These are phyloP conservation scores for Syzygium syzygioides DNA, from an alignment of 441 rosid species.

Conservation along the genomic window DNA sequence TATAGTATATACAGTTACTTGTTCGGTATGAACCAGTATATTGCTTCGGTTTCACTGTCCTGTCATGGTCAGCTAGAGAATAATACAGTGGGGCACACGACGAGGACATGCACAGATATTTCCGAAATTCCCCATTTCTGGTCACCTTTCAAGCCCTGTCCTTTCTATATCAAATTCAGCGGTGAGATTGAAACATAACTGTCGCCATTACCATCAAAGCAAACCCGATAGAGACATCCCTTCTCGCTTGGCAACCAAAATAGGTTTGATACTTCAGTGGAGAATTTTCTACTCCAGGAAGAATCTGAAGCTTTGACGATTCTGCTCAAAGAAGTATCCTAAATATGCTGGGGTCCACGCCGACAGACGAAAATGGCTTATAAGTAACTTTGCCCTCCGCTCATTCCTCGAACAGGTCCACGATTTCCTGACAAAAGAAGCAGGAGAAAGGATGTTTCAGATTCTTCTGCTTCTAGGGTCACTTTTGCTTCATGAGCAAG, in stretches of 20 bases:
- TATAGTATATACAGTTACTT: too few species aligned
- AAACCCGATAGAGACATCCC: neutral
- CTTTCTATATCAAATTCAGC: neutral
- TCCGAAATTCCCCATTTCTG: too few species aligned
- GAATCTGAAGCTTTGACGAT: neutral
- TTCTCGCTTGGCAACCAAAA: neutral
- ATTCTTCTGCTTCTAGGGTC: neutral
- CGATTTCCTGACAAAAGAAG: neutral
- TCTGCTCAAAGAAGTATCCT: neutral
- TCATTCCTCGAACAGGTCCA: neutral
- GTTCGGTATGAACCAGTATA: too few species aligned
- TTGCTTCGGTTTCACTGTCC: too few species aligned
- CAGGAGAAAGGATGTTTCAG: neutral
- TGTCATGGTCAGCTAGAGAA: too few species aligned
- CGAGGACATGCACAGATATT: too few species aligned
- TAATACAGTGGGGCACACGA: too few species aligned
- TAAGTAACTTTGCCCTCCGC: neutral
- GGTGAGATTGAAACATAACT: neutral
- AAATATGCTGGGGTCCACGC: neutral
- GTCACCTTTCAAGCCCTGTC: too few species aligned
- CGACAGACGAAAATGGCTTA: neutral
- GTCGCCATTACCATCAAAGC: neutral
- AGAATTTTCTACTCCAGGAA: neutral
- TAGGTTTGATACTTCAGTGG: neutral
- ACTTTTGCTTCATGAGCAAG: neutral